phyloP scores from a whole-genome alignment of 768 basidiomycete genomes.

The Saitozyma sp. region DNA sequence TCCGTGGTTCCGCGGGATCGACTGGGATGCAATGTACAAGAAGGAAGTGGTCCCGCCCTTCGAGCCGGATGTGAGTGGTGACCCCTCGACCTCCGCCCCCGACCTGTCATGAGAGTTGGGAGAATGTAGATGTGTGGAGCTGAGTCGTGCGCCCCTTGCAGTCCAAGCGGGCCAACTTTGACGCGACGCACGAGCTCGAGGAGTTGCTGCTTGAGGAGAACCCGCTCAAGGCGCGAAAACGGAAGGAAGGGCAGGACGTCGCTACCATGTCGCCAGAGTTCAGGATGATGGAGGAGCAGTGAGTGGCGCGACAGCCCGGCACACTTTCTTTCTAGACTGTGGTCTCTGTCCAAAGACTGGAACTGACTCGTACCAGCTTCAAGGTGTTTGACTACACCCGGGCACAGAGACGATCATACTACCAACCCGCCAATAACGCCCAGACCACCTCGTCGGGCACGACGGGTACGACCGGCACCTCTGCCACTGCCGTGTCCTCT shows the following conservation, averaged over 20 bases:
- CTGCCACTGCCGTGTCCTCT: constrained; percentile 31
- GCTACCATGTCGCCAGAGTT: constrained; percentile 85
- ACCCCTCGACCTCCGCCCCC: too few relatives aligned
- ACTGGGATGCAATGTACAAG: constrained; percentile 75
- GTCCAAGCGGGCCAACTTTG: constrained; percentile 99
- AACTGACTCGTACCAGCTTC: constrained; percentile 61
- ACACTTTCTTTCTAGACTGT: too few relatives aligned
- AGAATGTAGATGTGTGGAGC: constrained; percentile 10
- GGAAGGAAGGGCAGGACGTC: constrained; percentile 84
- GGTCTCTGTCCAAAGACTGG: not conserved
- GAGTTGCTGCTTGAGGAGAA: constrained; percentile 95
- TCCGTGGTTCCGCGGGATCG: constrained; percentile 77
- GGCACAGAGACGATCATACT: constrained; percentile 88
- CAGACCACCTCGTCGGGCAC: constrained; percentile 26
- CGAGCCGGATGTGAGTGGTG: constrained; percentile 78
- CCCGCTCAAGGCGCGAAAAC: constrained; percentile 88
- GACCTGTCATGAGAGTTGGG: too few relatives aligned
- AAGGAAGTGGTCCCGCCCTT: constrained; percentile 73
- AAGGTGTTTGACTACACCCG: constrained; percentile 88
- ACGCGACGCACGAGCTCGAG: constrained; percentile 96
- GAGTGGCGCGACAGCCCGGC: constrained; percentile 2
- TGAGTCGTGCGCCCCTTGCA: constrained; percentile 47
- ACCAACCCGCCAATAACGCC: constrained; percentile 61
- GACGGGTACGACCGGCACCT: constrained; percentile 16
- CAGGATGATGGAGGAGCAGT: constrained; percentile 99